These are phyloP conservation scores for Theobroma cacao DNA, from an alignment of 345 rosid species.

Conservation along the genomic window DNA sequence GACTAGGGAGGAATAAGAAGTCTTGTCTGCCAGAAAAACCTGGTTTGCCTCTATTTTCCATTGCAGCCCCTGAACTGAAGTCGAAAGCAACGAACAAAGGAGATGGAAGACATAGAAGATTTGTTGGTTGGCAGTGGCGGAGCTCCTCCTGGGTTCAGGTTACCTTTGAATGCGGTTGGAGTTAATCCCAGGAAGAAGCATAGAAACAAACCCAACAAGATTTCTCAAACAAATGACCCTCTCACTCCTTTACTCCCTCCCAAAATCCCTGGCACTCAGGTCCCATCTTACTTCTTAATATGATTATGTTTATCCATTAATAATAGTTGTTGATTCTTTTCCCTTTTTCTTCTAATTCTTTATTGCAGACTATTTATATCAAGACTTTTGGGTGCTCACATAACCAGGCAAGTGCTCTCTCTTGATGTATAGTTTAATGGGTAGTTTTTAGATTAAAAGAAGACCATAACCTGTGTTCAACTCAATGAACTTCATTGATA, in stretches of 20 bases:
- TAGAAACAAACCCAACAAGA: constrained; percentile 24
- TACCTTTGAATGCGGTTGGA: constrained; percentile 60
- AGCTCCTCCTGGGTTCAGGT: constrained; percentile 69
- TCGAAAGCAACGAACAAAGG: not conserved
- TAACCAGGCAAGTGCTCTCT: constrained; percentile 60
- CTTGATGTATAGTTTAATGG: not conserved
- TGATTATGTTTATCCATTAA: not conserved
- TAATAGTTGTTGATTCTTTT: not conserved
- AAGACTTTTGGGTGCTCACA: constrained; percentile 98
- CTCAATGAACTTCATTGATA: not conserved
- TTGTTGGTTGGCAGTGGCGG: constrained; percentile 51
- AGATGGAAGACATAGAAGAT: constrained; percentile 92
- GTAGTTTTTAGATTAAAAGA: not conserved
- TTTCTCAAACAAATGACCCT: constrained; percentile 28
- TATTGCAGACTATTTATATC: constrained; percentile 62
- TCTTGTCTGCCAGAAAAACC: not conserved
- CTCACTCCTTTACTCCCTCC: constrained; percentile 30
- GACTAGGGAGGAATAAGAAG: too few species aligned
- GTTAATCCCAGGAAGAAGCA: constrained; percentile 48
- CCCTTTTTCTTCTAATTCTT: not conserved
- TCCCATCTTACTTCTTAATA: not conserved
- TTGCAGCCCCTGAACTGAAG: not conserved
- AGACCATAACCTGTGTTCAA: not conserved
- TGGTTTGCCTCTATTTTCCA: not conserved
- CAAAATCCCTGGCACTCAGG: constrained; percentile 66